Percentiles rank a stretch among this genome's conserved stretches.
These are phyloP conservation scores for Hydnum rufescens DNA, from an alignment of 768 basidiomycete species.

Conservation along the genomic window DNA sequence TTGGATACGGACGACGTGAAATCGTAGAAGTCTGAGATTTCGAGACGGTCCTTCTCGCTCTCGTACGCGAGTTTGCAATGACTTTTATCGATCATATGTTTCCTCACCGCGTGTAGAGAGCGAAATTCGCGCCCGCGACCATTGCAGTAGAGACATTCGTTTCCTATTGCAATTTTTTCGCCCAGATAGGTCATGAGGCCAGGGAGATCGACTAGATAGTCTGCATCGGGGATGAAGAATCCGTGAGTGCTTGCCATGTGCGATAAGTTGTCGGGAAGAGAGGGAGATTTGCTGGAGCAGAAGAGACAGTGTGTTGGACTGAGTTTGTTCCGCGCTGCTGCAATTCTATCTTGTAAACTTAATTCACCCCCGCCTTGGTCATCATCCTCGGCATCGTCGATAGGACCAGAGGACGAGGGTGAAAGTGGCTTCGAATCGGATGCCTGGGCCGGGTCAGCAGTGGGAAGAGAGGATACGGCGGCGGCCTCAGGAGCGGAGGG, in stretches of 20 bases:
- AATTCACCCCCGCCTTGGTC: slow-evolving; percentile 11
- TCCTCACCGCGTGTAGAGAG: slow-evolving; percentile 69
- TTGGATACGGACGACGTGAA: slow-evolving; percentile 66
- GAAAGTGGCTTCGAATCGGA: neutral
- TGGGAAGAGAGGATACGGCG: neutral
- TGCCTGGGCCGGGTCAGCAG: neutral
- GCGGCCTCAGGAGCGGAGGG: slow-evolving; percentile 4
- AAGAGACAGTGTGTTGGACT: slow-evolving; percentile 65
- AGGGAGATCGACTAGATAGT: slow-evolving; percentile 65
- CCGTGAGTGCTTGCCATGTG: slow-evolving; percentile 85
- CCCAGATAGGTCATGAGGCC: slow-evolving; percentile 76
- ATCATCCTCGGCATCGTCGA: slow-evolving; percentile 10
- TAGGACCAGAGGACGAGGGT: no score
- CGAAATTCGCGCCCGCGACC: slow-evolving; percentile 65
- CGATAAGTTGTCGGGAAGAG: slow-evolving; percentile 44
- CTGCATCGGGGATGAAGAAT: slow-evolving; percentile 90
- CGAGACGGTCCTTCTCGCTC: slow-evolving; percentile 54
- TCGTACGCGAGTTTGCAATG: slow-evolving; percentile 96
- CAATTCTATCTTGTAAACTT: slow-evolving; percentile 49
- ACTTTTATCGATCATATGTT: slow-evolving; percentile 90
- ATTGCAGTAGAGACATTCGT: slow-evolving; percentile 84
- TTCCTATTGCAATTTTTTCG: slow-evolving; percentile 84
- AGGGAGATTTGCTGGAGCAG: slow-evolving; percentile 35
- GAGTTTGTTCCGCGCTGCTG: slow-evolving; percentile 43
- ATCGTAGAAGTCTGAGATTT: slow-evolving; percentile 86